Conservation (phyloP, 2,329 filamentous ascomycete species). For the Ophiobolus disseminans region DNA sequence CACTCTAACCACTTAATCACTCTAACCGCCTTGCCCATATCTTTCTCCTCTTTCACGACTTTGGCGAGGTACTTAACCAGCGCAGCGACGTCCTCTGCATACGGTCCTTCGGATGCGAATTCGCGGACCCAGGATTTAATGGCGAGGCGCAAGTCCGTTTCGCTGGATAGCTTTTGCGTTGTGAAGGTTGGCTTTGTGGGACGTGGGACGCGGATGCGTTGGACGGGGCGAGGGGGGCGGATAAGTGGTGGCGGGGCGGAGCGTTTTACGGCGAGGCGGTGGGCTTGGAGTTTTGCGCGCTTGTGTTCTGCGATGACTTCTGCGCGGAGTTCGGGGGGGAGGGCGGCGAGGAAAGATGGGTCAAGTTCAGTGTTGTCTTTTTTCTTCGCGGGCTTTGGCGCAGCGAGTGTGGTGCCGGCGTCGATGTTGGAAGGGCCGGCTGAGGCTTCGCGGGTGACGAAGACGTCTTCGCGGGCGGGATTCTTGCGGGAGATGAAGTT, state of each 20-base stretch:
- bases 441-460: constrained; percentile 20
- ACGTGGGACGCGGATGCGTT: constrained; percentile 55
- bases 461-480: constrained; percentile 20
- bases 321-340: constrained; percentile 70
- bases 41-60: constrained; percentile 77
- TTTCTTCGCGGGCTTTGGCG: neutral
- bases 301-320: constrained; percentile 80
- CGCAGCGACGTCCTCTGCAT: constrained; percentile 76
- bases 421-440: constrained; percentile 31
- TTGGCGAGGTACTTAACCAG: constrained; percentile 74
- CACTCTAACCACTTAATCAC: constrained; percentile 70
- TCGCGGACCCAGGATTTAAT: constrained; percentile 77
- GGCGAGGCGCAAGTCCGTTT: constrained; percentile 74
- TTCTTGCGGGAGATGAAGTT: constrained; percentile 66
- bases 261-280: constrained; percentile 38
- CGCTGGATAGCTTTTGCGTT: constrained; percentile 59
- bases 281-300: constrained; percentile 33
- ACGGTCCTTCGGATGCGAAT: constrained; percentile 77
- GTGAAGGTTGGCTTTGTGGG: constrained; percentile 68
- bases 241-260: constrained; percentile 6
- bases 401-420: constrained; percentile 26
- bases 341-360: constrained; percentile 76
- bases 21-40: constrained; percentile 76
- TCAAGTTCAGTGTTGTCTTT: constrained; percentile 36
- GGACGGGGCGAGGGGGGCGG: constrained; percentile 27